Percentiles rank a stretch among this genome's conserved stretches.
These are phyloP conservation scores for Candida qinlingensis DNA, from an alignment of 805 yeast species.

Conservation along the genomic window DNA sequence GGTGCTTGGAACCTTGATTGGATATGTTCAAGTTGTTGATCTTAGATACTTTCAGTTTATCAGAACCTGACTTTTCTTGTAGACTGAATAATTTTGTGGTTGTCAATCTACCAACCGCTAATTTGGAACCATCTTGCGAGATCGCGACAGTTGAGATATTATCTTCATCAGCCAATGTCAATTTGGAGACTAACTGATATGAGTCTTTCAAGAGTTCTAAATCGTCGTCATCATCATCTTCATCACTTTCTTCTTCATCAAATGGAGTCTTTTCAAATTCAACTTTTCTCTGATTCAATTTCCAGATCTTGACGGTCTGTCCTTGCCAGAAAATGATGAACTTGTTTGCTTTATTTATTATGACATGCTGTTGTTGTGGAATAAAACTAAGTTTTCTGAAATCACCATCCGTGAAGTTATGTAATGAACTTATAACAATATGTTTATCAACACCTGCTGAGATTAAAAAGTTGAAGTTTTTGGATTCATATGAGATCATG, in stretches of 20 bases:
- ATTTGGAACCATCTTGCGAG: constrained; percentile 55
- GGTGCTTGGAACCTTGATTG: constrained; percentile 51
- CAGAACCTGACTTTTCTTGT: constrained; percentile 30
- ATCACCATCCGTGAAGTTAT: constrained; percentile 63
- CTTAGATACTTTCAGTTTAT: constrained; percentile 45
- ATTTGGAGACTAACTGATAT: constrained; percentile 58
- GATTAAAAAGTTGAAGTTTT: constrained; percentile 59
- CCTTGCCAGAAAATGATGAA: constrained; percentile 76
- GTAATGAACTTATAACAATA: constrained; percentile 55
- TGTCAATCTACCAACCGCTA: constrained; percentile 68
- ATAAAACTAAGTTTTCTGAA: constrained; percentile 64
- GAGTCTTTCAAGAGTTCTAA: constrained; percentile 28
- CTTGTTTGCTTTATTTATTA: constrained; percentile 41
- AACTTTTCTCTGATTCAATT: constrained; percentile 31
- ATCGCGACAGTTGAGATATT: constrained; percentile 66
- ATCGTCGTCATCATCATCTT: constrained; percentile 10
- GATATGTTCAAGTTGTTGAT: constrained; percentile 35
- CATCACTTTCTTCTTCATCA: constrained; percentile 22
- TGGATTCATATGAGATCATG: constrained; percentile 64
- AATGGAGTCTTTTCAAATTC: constrained; percentile 6
- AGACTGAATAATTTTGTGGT: constrained; percentile 66
- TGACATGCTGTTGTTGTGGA: constrained; percentile 50
- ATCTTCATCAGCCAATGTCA: constrained; percentile 69
- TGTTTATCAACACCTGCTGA: constrained; percentile 83
- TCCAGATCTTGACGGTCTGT: constrained; percentile 79